A percentile compares a stretch with the other conserved stretches of the same genome.
phyloP scores from a whole-genome alignment of 1,284 basidiomycete species.

The Cutaneotrichosporon mucoides region DNA sequence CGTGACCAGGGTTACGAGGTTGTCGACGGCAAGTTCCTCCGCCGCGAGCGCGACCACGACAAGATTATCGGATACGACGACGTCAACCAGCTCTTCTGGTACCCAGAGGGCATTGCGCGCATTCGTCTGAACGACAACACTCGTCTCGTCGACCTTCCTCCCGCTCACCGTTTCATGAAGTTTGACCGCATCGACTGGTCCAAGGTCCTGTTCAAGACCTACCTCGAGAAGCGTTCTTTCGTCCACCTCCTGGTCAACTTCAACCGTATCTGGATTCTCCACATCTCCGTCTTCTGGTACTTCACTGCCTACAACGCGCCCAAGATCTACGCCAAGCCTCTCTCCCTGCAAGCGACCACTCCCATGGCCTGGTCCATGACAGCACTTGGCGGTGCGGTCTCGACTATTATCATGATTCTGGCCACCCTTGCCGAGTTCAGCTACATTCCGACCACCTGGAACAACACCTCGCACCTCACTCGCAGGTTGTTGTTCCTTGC shows the following conservation, averaged over 20 bases:
- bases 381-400: slow-evolving; percentile 83
- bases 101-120: slow-evolving; percentile 94
- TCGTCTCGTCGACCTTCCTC: slow-evolving; percentile 80
- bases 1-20: slow-evolving; percentile 98
- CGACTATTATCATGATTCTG: slow-evolving; percentile 85
- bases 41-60: slow-evolving; percentile 88
- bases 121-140: slow-evolving; percentile 88
- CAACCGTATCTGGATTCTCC: slow-evolving; percentile 95
- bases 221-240: slow-evolving; percentile 90
- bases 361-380: slow-evolving; percentile 76
- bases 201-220: slow-evolving; percentile 93
- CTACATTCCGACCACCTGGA: slow-evolving; percentile 95
- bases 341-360: slow-evolving; percentile 25
- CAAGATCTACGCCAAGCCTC: slow-evolving; percentile 67
- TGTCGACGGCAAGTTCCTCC: slow-evolving; percentile 89
- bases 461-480: slow-evolving; percentile 88
- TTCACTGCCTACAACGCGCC: slow-evolving; percentile 94
- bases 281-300: slow-evolving; percentile 87
- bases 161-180: slow-evolving; percentile 87
- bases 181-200: slow-evolving; percentile 94
- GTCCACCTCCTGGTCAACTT: slow-evolving; percentile 94
- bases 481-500: slow-evolving; percentile 78
- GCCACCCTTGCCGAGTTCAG: slow-evolving; percentile 90
- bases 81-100: slow-evolving; percentile 99
- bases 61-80: slow-evolving; percentile 98